Conservation (phyloP, 139 green algal genomes). For the Chlamydomonas sp. region DNA sequence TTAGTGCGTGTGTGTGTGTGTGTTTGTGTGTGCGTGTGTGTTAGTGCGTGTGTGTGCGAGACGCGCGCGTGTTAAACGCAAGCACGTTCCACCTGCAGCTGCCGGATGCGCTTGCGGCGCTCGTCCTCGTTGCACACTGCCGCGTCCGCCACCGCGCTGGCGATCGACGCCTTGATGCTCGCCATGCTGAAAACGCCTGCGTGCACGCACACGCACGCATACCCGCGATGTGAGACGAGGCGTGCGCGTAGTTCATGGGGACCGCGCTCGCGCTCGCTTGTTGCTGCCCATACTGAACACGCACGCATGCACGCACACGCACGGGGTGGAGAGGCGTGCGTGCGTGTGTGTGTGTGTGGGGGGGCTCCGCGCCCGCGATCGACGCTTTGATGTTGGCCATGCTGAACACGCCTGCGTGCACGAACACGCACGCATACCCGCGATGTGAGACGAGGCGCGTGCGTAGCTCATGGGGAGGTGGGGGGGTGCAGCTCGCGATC, state of each 20-base stretch:
- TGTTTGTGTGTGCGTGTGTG: too few species aligned
- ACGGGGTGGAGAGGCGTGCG: too few species aligned
- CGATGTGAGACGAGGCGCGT: neutral
- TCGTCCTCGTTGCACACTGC: slow-evolving; percentile 24
- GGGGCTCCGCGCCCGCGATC: too few species aligned
- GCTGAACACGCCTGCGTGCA: slow-evolving; percentile 23
- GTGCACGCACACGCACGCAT: neutral
- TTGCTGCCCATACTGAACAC: too few species aligned
- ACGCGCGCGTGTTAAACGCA: neutral
- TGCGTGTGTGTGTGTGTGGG: neutral
- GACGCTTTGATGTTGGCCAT: slow-evolving; percentile 16
- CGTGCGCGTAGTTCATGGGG: neutral
- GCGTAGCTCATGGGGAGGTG: neutral
- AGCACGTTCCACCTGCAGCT: slow-evolving; percentile 45
- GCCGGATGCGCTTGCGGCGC: slow-evolving; percentile 19
- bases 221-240: neutral
- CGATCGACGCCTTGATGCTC: slow-evolving; percentile 20
- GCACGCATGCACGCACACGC: too few species aligned
- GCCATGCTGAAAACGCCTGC: slow-evolving; percentile 27
- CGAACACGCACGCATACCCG: neutral
- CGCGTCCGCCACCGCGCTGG: slow-evolving; percentile 30
- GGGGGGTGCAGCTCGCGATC: neutral
- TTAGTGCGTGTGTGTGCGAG: too few species aligned
- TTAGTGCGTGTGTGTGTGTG: too few species aligned
- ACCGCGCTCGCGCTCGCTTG: neutral